These are phyloP conservation scores for Erigeron philadelphicus DNA, from an alignment of 140 eudicot species.

Conservation along the genomic window DNA sequence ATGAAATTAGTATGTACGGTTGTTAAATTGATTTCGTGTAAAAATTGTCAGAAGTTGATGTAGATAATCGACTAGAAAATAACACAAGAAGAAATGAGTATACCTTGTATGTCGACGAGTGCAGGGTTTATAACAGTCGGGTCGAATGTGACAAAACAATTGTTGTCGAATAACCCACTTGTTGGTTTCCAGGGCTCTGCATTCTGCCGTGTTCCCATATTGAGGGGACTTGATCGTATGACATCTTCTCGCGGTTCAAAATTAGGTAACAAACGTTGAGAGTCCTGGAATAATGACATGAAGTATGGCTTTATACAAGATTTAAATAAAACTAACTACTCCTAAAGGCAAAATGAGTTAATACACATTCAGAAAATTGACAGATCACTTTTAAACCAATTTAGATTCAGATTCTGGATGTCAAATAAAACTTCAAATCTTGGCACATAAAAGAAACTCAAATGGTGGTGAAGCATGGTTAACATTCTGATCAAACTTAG, in stretches of 20 bases:
- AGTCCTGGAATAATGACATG: constrained; percentile 33
- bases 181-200: constrained; percentile 41
- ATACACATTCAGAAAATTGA: background rate
- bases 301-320: background rate
- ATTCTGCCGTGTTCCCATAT: constrained; percentile 25
- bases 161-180: constrained; percentile 30
- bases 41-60: no score
- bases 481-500: no score
- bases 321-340: background rate
- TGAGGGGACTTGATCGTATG: constrained; percentile 37
- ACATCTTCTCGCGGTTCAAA: constrained; percentile 43
- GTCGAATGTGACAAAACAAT: constrained; percentile 33
- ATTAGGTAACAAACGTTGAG: constrained; percentile 41
- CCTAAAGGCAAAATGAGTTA: background rate
- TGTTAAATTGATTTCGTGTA: no score
- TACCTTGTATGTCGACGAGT: constrained; percentile 56
- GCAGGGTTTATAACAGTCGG: constrained; percentile 39
- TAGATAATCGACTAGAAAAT: background rate
- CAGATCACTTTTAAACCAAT: no score
- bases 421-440: no score
- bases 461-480: no score
- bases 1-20: constrained; percentile 8
- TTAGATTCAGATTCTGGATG: no score
- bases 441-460: no score
- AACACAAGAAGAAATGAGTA: constrained; percentile 1